These are phyloP conservation scores for Cladophialophora chaetospira DNA, from an alignment of 2,329 filamentous ascomycete species.

Conservation along the genomic window DNA sequence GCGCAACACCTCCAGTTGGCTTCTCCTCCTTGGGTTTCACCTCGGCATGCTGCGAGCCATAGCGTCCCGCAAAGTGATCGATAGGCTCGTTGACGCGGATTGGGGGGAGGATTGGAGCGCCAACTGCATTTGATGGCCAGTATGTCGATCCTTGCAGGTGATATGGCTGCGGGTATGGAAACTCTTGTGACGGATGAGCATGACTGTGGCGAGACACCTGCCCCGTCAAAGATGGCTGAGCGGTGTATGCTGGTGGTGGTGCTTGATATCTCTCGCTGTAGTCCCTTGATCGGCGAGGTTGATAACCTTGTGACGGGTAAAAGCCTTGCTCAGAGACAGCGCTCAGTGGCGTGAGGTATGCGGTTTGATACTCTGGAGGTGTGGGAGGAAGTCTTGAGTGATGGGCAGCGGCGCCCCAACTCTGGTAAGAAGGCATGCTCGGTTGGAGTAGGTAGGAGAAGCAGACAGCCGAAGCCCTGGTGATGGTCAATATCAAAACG, in stretches of 20 bases:
- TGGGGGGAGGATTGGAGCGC: conserved; percentile 44
- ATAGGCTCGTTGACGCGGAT: conserved; percentile 44
- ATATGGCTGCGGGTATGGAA: conserved; percentile 26
- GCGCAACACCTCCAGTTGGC: conserved; percentile 81
- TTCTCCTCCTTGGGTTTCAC: conserved; percentile 61
- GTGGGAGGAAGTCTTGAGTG: conserved; percentile 32
- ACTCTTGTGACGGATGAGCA: conserved; percentile 24
- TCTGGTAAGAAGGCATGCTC: conserved; percentile 33
- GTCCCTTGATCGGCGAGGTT: conserved; percentile 47
- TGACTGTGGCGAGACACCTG: conserved; percentile 18
- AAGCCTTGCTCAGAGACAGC: conserved; percentile 30
- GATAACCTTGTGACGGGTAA: conserved; percentile 43
- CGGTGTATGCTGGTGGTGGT: conserved; percentile 44
- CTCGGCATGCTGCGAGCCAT: conserved; percentile 38
- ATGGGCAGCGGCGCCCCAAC: conserved; percentile 31
- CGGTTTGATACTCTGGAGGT: conserved; percentile 33
- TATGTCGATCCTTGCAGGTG: conserved; percentile 25
- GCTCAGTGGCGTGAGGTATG: conserved; percentile 33
- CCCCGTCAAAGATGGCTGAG: conserved; percentile 24
- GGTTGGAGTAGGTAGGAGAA: conserved; percentile 15
- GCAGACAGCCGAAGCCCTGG: conserved; percentile 29
- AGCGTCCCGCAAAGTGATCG: conserved; percentile 24
- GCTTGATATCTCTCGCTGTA: conserved; percentile 49
- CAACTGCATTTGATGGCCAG: conserved; percentile 29
- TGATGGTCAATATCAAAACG: neutral